Conservation (phyloP, 768 basidiomycete genomes). For the Amanita pallidorosea region DNA sequence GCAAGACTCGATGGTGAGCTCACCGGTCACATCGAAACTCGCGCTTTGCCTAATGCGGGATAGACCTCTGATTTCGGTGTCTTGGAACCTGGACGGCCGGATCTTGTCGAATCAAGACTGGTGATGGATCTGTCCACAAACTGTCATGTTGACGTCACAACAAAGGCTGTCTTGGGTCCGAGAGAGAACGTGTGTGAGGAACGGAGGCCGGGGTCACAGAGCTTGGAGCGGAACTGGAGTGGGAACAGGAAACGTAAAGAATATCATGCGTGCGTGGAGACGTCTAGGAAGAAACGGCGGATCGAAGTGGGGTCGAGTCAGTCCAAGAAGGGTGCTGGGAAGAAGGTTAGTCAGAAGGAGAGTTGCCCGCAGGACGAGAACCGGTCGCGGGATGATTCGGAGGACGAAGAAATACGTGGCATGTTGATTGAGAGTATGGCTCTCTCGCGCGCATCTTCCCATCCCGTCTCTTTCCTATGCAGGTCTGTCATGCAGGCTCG, state of each 20-base stretch:
- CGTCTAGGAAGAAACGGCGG: slow-evolving; percentile 15
- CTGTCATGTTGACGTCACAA: not conserved
- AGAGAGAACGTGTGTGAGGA: slow-evolving; percentile 10
- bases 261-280: slow-evolving; percentile 8
- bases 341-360: not conserved
- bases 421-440: slow-evolving; percentile 65
- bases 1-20: slow-evolving; percentile 1
- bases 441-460: slow-evolving; percentile 58
- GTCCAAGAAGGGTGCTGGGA: not conserved
- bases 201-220: not conserved
- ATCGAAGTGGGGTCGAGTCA: slow-evolving; percentile 1
- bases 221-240: not conserved
- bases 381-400: slow-evolving; percentile 11
- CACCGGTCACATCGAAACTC: not conserved
- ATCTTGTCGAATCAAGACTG: not conserved
- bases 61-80: not conserved
- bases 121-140: slow-evolving; percentile 2
- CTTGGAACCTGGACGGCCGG: not conserved
- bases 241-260: slow-evolving; percentile 10
- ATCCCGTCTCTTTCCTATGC: slow-evolving; percentile 44
- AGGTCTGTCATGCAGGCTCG: slow-evolving; percentile 40
- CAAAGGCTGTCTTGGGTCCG: slow-evolving; percentile 3
- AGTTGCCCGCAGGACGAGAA: not conserved
- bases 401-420: slow-evolving; percentile 41
- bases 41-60: not conserved